phyloP scores from a whole-genome alignment of 805 yeast genomes.

The Scheffersomyces stipitis region DNA sequence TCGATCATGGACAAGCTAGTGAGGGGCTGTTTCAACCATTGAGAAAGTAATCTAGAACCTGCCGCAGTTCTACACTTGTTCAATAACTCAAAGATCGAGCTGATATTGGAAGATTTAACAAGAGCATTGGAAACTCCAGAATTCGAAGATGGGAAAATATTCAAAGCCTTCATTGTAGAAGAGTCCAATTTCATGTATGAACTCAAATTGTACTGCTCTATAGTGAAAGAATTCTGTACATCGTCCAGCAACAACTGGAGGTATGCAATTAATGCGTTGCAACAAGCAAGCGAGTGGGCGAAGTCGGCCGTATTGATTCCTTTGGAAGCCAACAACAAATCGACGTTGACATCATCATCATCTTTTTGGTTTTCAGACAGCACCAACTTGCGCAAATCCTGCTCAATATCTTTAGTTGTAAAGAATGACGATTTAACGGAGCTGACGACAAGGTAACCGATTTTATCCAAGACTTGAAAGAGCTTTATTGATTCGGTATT shows the following conservation, averaged over 20 bases:
- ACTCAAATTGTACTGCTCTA: conserved; percentile 69
- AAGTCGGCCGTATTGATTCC: conserved; percentile 48
- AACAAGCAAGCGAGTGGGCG: conserved; percentile 56
- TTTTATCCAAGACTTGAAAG: conserved; percentile 62
- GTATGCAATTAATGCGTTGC: conserved; percentile 69
- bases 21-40: conserved; percentile 96
- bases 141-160: conserved; percentile 62
- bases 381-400: conserved; percentile 72
- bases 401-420: conserved; percentile 66
- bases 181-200: conserved; percentile 89
- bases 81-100: conserved; percentile 75
- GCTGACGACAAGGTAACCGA: conserved; percentile 75
- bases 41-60: conserved; percentile 85
- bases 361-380: conserved; percentile 26
- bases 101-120: conserved; percentile 12
- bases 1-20: conserved; percentile 60
- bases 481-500: conserved; percentile 66
- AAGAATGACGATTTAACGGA: conserved; percentile 58
- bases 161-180: conserved; percentile 84
- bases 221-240: conserved; percentile 52
- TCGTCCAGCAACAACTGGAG: conserved; percentile 62
- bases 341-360: conserved; percentile 29
- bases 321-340: conserved; percentile 52
- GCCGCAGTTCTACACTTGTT: conserved; percentile 87
- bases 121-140: conserved; percentile 7